Evolutionary conservation across 2,329 filamentous ascomycete genomes (phyloP), one percentile per base, ranked within the genome.

Genomic region (Chaetomium sp.): DNA sequence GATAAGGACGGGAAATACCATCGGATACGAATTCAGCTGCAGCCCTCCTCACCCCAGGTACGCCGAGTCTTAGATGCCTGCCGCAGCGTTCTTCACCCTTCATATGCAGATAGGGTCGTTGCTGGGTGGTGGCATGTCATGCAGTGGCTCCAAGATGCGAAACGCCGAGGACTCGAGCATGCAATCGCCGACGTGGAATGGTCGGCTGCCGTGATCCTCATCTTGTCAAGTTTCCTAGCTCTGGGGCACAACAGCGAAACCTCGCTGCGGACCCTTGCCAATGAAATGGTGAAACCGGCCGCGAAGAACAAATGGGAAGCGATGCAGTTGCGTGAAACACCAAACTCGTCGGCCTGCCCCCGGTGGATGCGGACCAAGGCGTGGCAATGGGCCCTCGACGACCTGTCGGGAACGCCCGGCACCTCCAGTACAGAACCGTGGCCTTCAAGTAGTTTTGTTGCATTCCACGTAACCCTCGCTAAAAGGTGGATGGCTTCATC

Each of bases 71-170:
- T 93, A 9, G 80, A 85, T 35, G 78, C 86, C 19, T 89, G 89
- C 72, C 84, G 84, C 64, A 87, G 88, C 68, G 82, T 90, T 38
- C 74, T 93, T 31, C 85, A 86, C 7, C 79, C 85, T 23, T 79
- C 82, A 0, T 80, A 84, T 49, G 85, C 78, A 66, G 88, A 80
- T 78, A 90, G 80, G 29, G 77, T 92, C 10, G 78, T 91, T 63
- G 82, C 87, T 10, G 86, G 84, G 2, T 93, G 90, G 89, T 90
- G 90, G 84, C 88, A 91, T 72, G 82, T 86, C 23, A 84, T 90
- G 76, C 85, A 87, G 67, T 94, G 90, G 90, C 79, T 91, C 49
- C 65, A 66, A 16, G 51, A 51, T 23, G 29, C 50, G 16, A 60
- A 65, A 6, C 38, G 33, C 3, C 47, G 60, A 7, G 67, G 64